Conservation (phyloP, 805 yeast genomes). For the Ogataea wickerhamii region DNA sequence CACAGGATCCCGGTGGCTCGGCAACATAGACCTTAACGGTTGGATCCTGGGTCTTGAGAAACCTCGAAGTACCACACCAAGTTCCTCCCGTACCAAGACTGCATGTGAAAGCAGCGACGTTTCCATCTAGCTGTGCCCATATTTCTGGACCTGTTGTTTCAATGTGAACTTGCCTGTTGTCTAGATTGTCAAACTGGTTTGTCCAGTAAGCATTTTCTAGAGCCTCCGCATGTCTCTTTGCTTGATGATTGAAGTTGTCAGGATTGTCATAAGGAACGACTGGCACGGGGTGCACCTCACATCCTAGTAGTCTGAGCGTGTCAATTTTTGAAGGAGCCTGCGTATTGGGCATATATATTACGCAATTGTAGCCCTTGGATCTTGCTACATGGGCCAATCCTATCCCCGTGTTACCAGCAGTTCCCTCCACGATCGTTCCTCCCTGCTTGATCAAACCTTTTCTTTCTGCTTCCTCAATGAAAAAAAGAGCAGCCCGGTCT, state of each 20-base stretch:
- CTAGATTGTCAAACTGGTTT: slow-evolving; percentile 84
- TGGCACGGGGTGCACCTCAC: slow-evolving; percentile 85
- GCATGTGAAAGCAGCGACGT: slow-evolving; percentile 82
- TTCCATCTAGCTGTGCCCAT: slow-evolving; percentile 77
- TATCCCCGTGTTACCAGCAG: slow-evolving; percentile 96
- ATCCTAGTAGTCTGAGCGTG: slow-evolving; percentile 70
- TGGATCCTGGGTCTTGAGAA: slow-evolving; percentile 66
- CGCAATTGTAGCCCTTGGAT: slow-evolving; percentile 77
- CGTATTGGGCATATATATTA: slow-evolving; percentile 89
- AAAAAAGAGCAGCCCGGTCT: slow-evolving; percentile 81
- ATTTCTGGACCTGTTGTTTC: slow-evolving; percentile 92
- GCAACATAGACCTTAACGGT: slow-evolving; percentile 66
- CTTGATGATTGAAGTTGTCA: slow-evolving; percentile 82
- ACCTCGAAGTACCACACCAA: slow-evolving; percentile 80
- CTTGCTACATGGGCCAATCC: slow-evolving; percentile 82
- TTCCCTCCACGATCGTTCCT: slow-evolving; percentile 88
- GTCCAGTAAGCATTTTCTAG: slow-evolving; percentile 87
- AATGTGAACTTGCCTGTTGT: slow-evolving; percentile 84
- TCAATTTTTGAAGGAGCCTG: slow-evolving; percentile 80
- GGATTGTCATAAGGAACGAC: slow-evolving; percentile 83
- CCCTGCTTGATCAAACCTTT: slow-evolving; percentile 64
- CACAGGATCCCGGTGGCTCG: slow-evolving; percentile 91
- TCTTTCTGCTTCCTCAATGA: slow-evolving; percentile 74
- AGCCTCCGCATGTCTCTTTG: slow-evolving; percentile 75
- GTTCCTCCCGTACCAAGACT: slow-evolving; percentile 95